Evolutionary conservation across 225 moss, liverwort and hornwort genomes (phyloP), one percentile per base, ranked within the genome.

Genomic region (Physcomitrium patens): DNA sequence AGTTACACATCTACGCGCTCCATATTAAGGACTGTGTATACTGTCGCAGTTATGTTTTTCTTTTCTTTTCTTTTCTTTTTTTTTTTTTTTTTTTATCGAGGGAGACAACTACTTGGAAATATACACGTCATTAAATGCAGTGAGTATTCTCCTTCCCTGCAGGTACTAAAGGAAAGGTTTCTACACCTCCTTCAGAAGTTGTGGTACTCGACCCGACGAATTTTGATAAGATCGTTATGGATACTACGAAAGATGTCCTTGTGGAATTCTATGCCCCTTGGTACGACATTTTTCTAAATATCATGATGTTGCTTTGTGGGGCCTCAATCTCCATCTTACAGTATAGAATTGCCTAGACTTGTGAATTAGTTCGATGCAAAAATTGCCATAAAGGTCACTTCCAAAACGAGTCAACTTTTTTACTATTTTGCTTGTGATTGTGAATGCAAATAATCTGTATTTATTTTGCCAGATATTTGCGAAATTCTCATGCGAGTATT

Each of bases 231-330:
- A 77, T 99, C 50, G 99, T 92, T 47, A 77, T 86, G 87, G 99
- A 99, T 69, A 65, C 72, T 28, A 27, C 89, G 22, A 99, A 99
- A 78, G 91, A 99, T 84, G 99, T 95, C 28, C 79, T 99, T 31
- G 99, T 99, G 42, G 99, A 99, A 73, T 99, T 99, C 72, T 99
- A 95, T 70, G 95, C 99, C 46, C 95, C 99, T 11, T 99, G 99
- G 99, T 99, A 81, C 17, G 58, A 53, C 63, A 12, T n/a, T 74
- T 1, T 7, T 80, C n/a, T 74, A 47, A 45, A 23, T 14, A 23
- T 17, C 51, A 16, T 51, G 41, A 67, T 26, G 50, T 63, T 71
- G 50, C 18, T 24, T 24, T 37, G 31, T 37, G 31, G 4, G 31
- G 31, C 31, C 31, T 37, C 31, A 37, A 37, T 37, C 7, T 37